Evolutionary conservation across 495 filamentous ascomycete genomes (phyloP), one percentile per base, ranked within the genome.

Genomic region (Echria macrotheca): DNA sequence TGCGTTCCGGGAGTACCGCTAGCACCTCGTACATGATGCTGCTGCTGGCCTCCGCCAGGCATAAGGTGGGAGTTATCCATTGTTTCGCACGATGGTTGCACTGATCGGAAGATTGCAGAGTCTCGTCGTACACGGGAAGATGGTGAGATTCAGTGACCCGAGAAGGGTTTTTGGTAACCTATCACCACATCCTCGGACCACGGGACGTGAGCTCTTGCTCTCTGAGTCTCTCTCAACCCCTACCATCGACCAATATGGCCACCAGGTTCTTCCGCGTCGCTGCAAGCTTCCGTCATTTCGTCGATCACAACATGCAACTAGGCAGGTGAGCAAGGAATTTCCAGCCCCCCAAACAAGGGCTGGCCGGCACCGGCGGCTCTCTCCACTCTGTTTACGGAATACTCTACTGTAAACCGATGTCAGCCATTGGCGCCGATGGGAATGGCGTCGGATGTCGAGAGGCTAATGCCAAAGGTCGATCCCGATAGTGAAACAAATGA

Each of bases 11-110:
- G 40, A 22, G 23, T 31, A 4, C n/a, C 6, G 12, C 40, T 50
- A 4, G 14, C 18, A 4, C 37, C 25, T 0, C 24, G 44, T 10
- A 18, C 17, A 9, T 46, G 43, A 11, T 21, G 11, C 4, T 59
- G 49, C 9, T 22, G 42, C 14, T 18, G 8, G 8, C 3, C 21
- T 21, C 39, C 48, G n/a, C 17, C 52, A 12, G 61, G 56, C 26
- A 26, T 47, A 7, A 60, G 56, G 43, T 57, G 61, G 8, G 29
- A 56, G n/a, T 51, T 54, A 40, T 60, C 59, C 61, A 62, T 62
- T 21, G 11, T 48, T 24, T 22, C 23, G 12, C n/a, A 12, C 28
- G 7, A 31, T 31, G 12, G 25, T 14, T 22, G 4, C 14, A 35
- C 38, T 5, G 9, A 3, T 24, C n/a, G 17, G 21, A 46, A n/a